A percentile compares a stretch with the other conserved stretches of the same genome.
These are phyloP conservation scores for Heterobasidion parviporum DNA, from an alignment of 1,284 basidiomycete genomes.

Conservation along the genomic window DNA sequence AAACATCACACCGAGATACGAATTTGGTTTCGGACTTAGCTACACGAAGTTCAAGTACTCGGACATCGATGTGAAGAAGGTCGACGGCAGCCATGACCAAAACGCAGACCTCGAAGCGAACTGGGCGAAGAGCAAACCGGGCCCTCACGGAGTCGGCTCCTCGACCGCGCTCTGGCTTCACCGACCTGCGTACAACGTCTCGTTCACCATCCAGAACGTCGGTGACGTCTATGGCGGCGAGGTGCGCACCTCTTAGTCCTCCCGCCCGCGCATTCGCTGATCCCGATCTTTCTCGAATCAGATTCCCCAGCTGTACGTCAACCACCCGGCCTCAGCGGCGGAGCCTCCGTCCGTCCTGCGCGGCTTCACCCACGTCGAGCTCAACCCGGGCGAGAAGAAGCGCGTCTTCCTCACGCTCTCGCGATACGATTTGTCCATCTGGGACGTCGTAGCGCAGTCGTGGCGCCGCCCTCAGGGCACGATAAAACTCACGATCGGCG, in stretches of 20 bases:
- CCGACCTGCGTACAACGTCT: slow-evolving; percentile 47
- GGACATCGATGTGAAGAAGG: slow-evolving; percentile 34
- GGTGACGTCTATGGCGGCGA: slow-evolving; percentile 48
- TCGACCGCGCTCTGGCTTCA: slow-evolving; percentile 60
- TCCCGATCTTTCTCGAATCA: slow-evolving; percentile 3
- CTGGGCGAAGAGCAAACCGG: slow-evolving; percentile 47
- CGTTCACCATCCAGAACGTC: slow-evolving; percentile 52
- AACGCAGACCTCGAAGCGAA: slow-evolving; percentile 27
- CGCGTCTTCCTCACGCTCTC: slow-evolving; percentile 29
- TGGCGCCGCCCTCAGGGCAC: slow-evolving; percentile 41
- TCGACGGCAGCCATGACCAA: slow-evolving; percentile 28
- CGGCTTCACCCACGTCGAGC: slow-evolving; percentile 36
- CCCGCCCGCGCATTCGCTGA: background rate
- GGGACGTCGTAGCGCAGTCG: slow-evolving; percentile 39
- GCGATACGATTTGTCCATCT: slow-evolving; percentile 36
- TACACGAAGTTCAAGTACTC: slow-evolving; percentile 77
- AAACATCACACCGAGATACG: slow-evolving; percentile 55
- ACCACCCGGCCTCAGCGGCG: slow-evolving; percentile 27
- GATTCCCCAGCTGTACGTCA: slow-evolving; percentile 39
- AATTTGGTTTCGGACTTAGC: slow-evolving; percentile 81
- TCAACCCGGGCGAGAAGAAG: slow-evolving; percentile 27
- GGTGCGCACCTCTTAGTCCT: slow-evolving; percentile 20
- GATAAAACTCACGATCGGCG: slow-evolving; percentile 39
- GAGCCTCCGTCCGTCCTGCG: slow-evolving; percentile 36
- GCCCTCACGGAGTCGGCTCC: slow-evolving; percentile 38